A percentile compares a stretch with the other conserved stretches of the same genome.
Evolutionary conservation across 805 yeast genomes (phyloP).

Genomic region (Starmerella apicola): DNA sequence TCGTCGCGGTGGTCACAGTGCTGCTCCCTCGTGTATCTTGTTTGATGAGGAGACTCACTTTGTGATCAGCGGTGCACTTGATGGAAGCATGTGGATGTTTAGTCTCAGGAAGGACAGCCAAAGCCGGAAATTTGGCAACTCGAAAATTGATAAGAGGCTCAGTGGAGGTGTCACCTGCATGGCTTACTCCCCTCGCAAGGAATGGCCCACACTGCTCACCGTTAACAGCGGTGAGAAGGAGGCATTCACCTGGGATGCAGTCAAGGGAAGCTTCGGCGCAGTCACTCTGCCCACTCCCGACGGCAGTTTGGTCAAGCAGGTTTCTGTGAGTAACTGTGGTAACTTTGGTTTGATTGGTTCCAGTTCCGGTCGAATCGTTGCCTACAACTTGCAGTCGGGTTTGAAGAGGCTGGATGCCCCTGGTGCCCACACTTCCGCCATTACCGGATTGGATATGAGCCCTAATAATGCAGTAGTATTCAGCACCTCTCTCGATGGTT

Average conservation of each 20-base stretch:
- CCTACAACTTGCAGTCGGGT: constrained; percentile 90
- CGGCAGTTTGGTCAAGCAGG: constrained; percentile 59
- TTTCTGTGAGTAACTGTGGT: constrained; percentile 82
- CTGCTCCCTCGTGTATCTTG: constrained; percentile 64
- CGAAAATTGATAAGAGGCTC: constrained; percentile 58
- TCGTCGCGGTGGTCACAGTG: constrained; percentile 95
- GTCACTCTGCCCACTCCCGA: constrained; percentile 58
- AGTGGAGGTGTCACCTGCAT: constrained; percentile 25
- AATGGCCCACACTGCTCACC: constrained; percentile 88
- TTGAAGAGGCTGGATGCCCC: constrained; percentile 53
- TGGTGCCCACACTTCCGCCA: constrained; percentile 49
- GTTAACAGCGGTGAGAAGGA: constrained; percentile 71
- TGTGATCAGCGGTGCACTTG: constrained; percentile 74
- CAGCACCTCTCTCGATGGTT: constrained; percentile 78
- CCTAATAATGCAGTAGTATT: constrained; percentile 84
- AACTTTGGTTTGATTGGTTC: constrained; percentile 91
- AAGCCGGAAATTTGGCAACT: constrained; percentile 69
- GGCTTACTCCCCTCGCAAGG: constrained; percentile 62
- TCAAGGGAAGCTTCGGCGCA: constrained; percentile 66
- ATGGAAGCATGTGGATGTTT: constrained; percentile 78
- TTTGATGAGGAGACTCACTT: constrained; percentile 67
- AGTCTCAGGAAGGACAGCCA: constrained; percentile 93
- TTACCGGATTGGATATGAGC: constrained; percentile 81
- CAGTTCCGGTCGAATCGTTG: constrained; percentile 69
- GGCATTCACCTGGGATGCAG: constrained; percentile 87